Evolutionary conservation across 1,284 basidiomycete species (phyloP), one percentile per base, ranked within the genome.

Genomic region (Fomes fomentarius): DNA sequence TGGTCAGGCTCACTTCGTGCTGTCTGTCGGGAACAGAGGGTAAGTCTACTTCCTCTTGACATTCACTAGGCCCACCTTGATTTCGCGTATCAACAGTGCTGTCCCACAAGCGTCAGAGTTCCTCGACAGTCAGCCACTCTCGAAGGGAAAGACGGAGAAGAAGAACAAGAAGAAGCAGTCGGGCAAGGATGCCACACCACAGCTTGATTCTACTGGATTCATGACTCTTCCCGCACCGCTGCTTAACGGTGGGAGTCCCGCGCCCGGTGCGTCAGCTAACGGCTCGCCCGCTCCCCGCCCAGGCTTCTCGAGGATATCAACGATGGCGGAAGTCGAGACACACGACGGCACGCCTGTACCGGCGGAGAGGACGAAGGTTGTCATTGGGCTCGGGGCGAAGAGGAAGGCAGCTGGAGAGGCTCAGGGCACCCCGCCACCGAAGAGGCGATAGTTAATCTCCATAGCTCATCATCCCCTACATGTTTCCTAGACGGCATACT

Each of bases 21-120:
- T 98, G 55, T 93, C 91, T 1, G 93, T 96, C 25, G 95, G 95
- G 58, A 97, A 96, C 73, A 84, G 92, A 80, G 92, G 92, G 89
- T 94, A 69, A 44, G 88, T 79, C 19, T 52, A 21, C 47, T n/a
- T n/a, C n/a, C n/a, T n/a, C n/a, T n/a, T n/a, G n/a, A n/a, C n/a
- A n/a, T n/a, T n/a, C n/a, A n/a, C n/a, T n/a, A n/a, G n/a, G n/a
- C n/a, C n/a, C n/a, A n/a, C n/a, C n/a, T n/a, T n/a, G n/a, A n/a
- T n/a, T n/a, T n/a, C n/a, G n/a, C n/a, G n/a, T n/a, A n/a, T n/a
- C 25, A 15, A 28, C 57, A 93, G 91, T 54, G 89, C 90, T 51
- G 91, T 93, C 4, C 90, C 91, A 21, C 91, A 92, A 71, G 85
- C 81, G 1, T 76, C 82, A 0, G 89, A 90, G 56, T 91, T 91